Conservation (phyloP, 306 rosid species). For the Boehmeria nivea region DNA sequence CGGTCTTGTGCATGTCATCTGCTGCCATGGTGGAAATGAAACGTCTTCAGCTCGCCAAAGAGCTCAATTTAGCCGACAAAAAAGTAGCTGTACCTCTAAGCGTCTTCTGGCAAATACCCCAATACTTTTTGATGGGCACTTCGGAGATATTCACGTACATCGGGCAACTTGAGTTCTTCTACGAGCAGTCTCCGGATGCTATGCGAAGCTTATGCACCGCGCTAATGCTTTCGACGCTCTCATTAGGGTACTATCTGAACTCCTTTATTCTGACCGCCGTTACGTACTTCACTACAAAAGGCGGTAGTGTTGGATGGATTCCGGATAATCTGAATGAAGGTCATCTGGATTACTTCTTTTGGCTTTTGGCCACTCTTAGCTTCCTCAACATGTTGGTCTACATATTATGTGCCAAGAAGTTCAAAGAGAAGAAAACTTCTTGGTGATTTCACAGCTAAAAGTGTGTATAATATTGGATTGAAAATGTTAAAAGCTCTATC, state of each 20-base stretch:
- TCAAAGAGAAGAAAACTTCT: constrained; percentile 24
- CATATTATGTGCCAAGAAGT: constrained; percentile 48
- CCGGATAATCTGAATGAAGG: constrained; percentile 75
- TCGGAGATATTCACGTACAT: constrained; percentile 74
- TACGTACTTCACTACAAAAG: constrained; percentile 56
- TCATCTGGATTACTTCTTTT: constrained; percentile 77
- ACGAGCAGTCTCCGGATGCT: constrained; percentile 91
- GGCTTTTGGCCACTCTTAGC: constrained; percentile 85
- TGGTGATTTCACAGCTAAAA: background rate
- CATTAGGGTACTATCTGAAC: constrained; percentile 80
- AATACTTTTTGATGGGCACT: constrained; percentile 76
- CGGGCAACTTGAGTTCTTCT: constrained; percentile 88
- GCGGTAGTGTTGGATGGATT: constrained; percentile 71
- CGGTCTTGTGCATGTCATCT: constrained; percentile 18
- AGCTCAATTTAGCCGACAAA: constrained; percentile 52
- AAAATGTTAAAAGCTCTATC: too few species aligned
- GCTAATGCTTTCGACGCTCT: constrained; percentile 56
- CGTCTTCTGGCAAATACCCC: constrained; percentile 82
- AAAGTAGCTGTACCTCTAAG: constrained; percentile 57
- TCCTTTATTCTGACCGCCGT: constrained; percentile 66
- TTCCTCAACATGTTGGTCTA: constrained; percentile 58
- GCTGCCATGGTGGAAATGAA: constrained; percentile 28
- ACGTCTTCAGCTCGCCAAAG: constrained; percentile 29
- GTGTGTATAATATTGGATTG: too few species aligned
- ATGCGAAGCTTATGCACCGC: constrained; percentile 95